These are phyloP conservation scores for Cystobasidium pallidum DNA, from an alignment of 1,284 basidiomycete species.

Conservation along the genomic window DNA sequence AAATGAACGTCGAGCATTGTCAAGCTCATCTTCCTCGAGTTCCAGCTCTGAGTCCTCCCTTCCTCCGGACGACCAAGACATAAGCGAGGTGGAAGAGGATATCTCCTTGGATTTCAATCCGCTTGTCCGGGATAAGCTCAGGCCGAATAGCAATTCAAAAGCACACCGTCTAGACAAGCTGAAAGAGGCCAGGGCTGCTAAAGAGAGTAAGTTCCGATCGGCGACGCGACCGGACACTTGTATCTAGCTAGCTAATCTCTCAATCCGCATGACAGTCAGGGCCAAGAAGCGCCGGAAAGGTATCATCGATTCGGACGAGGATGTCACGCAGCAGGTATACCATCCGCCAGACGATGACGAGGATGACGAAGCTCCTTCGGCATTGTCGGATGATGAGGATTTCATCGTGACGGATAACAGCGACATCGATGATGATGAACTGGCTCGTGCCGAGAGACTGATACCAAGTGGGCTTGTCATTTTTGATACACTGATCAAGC, in stretches of 20 bases:
- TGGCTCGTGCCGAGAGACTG: not conserved
- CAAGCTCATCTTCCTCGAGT: conserved; percentile 26
- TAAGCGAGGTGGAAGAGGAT: conserved; percentile 36
- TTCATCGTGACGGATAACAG: conserved; percentile 36
- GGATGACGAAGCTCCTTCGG: conserved; percentile 1
- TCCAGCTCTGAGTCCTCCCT: conserved; percentile 10
- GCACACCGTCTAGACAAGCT: conserved; percentile 29
- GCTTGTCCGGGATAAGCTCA: conserved; percentile 34
- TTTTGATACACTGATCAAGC: not conserved
- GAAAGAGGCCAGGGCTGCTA: conserved; percentile 27
- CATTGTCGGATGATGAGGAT: conserved; percentile 3
- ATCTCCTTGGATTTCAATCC: conserved; percentile 35
- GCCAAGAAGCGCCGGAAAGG: conserved; percentile 22
- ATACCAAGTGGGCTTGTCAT: conserved; percentile 30
- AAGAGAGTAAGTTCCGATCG: conserved; percentile 17
- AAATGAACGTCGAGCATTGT: not conserved
- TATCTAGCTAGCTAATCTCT: not conserved
- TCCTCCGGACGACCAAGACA: not conserved
- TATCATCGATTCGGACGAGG: conserved; percentile 42
- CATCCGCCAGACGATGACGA: conserved; percentile 1
- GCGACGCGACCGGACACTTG: not conserved
- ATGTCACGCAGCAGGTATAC: not conserved
- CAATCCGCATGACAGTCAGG: not conserved
- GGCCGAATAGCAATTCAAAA: conserved; percentile 32
- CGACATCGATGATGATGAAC: conserved; percentile 32